Percentiles rank a stretch among this genome's conserved stretches.
These are phyloP conservation scores for Macrolepiota fuliginosa DNA, from an alignment of 768 basidiomycete species.

Conservation along the genomic window DNA sequence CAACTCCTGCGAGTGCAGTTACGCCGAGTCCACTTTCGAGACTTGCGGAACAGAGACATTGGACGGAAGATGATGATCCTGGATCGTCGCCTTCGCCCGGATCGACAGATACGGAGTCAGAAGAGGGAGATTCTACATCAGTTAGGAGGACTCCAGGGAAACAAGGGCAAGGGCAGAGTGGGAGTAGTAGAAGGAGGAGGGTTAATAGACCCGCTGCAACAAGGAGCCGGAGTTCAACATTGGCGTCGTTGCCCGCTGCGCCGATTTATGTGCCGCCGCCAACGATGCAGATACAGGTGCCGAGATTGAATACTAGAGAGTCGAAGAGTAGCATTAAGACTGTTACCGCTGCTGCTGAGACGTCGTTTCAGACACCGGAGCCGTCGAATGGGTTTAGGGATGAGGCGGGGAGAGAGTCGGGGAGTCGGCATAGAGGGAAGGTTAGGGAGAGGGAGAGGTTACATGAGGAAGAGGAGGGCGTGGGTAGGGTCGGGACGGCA, in stretches of 20 bases:
- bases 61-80: conserved; percentile 50
- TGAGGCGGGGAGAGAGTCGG: conserved; percentile 21
- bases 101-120: conserved; percentile 63
- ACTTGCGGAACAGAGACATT: conserved; percentile 49
- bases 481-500: conserved; percentile 23
- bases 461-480: neutral
- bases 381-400: conserved; percentile 20
- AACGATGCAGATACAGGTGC: too few relatives aligned
- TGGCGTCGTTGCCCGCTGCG: conserved; percentile 55
- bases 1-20: neutral
- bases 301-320: conserved; percentile 38
- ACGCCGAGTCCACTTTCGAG: conserved; percentile 68
- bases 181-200: conserved; percentile 30
- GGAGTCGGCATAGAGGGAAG: conserved; percentile 25
- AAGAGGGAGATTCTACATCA: conserved; percentile 28
- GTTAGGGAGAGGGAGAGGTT: conserved; percentile 5
- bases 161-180: conserved; percentile 18
- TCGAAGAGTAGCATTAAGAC: conserved; percentile 73
- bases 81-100: conserved; percentile 60
- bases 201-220: conserved; percentile 32
- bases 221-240: conserved; percentile 64
- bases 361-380: conserved; percentile 30
- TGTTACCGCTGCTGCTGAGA: conserved; percentile 53
- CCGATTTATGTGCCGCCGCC: conserved; percentile 15
- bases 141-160: conserved; percentile 15